Evolutionary conservation across 805 yeast genomes (phyloP).

Genomic region (Cyberlindnera galapagoensis): DNA sequence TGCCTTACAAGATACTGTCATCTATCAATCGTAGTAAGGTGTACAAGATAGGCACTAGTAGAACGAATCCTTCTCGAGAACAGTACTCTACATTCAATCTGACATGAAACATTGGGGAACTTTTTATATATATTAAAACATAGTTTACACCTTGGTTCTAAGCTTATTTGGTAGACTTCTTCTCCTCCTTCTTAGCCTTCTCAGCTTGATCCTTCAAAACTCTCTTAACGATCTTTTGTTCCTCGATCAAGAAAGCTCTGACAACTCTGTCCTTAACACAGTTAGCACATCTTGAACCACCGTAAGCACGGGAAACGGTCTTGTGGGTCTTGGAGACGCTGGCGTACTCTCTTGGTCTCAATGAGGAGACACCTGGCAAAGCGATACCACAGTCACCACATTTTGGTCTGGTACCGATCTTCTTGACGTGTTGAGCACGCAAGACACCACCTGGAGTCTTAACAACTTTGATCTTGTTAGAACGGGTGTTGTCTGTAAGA

Average conservation of each 20-base stretch:
- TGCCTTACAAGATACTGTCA: no score
- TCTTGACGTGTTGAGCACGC: constrained; percentile 95
- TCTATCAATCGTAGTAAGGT: no score
- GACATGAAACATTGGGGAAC: not conserved
- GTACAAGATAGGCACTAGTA: no score
- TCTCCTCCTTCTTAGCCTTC: constrained; percentile 66
- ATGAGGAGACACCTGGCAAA: constrained; percentile 83
- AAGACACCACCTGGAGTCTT: constrained; percentile 99
- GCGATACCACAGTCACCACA: constrained; percentile 80
- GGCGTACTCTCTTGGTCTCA: constrained; percentile 99
- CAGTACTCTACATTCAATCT: not conserved
- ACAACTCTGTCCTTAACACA: constrained; percentile 99
- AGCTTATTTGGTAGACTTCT: constrained; percentile 30
- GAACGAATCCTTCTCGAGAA: no score
- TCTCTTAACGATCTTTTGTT: constrained; percentile 99
- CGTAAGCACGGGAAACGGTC: constrained; percentile 99
- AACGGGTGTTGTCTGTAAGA: constrained; percentile 91
- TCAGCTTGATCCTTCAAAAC: constrained; percentile 95
- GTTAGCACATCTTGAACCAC: constrained; percentile 98
- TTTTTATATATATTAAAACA: constrained; percentile 16
- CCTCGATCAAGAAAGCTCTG: constrained; percentile 99
- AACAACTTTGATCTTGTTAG: constrained; percentile 99
- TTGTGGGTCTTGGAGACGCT: constrained; percentile 91
- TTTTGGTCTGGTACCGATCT: constrained; percentile 74
- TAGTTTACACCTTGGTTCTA: constrained; percentile 6